These are phyloP conservation scores for Solidago caesia DNA, from an alignment of 129 eudicot species.

Conservation along the genomic window DNA sequence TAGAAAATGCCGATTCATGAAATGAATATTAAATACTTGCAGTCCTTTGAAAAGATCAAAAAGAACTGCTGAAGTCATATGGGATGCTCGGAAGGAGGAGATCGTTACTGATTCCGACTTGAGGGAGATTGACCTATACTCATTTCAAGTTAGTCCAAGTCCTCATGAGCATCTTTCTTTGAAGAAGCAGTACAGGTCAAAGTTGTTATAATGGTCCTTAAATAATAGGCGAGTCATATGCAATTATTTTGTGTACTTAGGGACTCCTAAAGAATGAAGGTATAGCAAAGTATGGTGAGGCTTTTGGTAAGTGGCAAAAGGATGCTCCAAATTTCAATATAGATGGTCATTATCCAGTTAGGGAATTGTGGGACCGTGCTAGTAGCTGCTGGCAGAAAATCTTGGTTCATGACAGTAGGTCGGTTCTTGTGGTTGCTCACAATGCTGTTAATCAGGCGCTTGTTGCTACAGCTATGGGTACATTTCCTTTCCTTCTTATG, in stretches of 20 bases:
- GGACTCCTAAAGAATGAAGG: constrained; percentile 94
- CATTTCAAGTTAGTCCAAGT: constrained; percentile 73
- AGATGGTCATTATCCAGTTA: constrained; percentile 93
- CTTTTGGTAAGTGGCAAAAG: constrained; percentile 80
- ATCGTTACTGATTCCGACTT: constrained; percentile 73
- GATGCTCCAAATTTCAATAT: constrained; percentile 81
- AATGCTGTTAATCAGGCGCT: constrained; percentile 99
- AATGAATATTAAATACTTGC: constrained; percentile 11
- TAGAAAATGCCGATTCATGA: neutral
- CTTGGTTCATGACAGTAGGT: constrained; percentile 69
- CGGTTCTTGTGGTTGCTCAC: constrained; percentile 97
- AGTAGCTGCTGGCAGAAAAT: constrained; percentile 82
- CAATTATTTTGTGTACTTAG: constrained; percentile 32
- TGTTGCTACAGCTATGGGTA: constrained; percentile 93
- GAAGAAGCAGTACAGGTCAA: constrained; percentile 14
- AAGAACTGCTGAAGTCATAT: constrained; percentile 93
- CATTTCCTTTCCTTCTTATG: constrained; percentile 4
- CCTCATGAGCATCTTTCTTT: constrained; percentile 23
- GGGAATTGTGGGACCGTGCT: constrained; percentile 95
- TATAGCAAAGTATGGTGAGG: constrained; percentile 68
- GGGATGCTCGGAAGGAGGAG: constrained; percentile 73
- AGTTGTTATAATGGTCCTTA: neutral
- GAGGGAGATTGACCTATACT: constrained; percentile 92
- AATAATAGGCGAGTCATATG: neutral
- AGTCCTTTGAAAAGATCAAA: constrained; percentile 83